Evolutionary conservation across 495 filamentous ascomycete species (phyloP).

Genomic region (Penicillium lividum): DNA sequence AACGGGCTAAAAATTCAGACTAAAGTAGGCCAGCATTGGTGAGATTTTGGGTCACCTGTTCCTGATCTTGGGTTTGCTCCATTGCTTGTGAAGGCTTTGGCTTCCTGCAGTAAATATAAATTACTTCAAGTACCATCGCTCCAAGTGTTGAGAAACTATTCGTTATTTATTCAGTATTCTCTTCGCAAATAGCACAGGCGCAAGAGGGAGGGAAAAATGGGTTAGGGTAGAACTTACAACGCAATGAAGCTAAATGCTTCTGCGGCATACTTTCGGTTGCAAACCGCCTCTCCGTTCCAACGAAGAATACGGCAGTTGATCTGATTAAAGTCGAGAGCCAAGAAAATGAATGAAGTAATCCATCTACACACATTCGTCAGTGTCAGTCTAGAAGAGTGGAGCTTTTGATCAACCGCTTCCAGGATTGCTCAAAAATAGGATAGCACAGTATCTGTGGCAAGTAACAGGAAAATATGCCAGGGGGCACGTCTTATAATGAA

Average conservation of each 20-base stretch:
- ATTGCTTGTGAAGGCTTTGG: no score
- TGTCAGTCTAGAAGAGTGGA: background rate
- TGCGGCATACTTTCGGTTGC: constrained; percentile 20
- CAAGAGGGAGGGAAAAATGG: no score
- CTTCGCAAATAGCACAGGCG: no score
- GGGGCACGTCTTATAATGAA: constrained; percentile 12
- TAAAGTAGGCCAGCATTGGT: no score
- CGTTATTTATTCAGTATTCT: no score
- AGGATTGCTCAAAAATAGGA: constrained; percentile 19
- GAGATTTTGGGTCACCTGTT: no score
- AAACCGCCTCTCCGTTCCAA: constrained; percentile 22
- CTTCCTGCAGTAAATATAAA: no score
- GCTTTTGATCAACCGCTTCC: background rate
- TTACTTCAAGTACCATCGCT: no score
- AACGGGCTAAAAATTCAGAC: no score
- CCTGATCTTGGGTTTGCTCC: no score
- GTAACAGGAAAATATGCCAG: constrained; percentile 19
- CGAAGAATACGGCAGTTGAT: constrained; percentile 14
- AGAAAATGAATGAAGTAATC: constrained; percentile 26
- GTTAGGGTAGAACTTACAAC: constrained; percentile 16
- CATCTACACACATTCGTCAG: constrained; percentile 12
- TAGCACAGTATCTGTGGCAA: constrained; percentile 12
- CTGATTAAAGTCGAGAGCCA: constrained; percentile 23
- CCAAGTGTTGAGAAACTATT: no score
- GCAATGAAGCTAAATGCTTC: constrained; percentile 29